phyloP scores from a whole-genome alignment of 768 basidiomycete species.

The Phaeolepiota aurea region DNA sequence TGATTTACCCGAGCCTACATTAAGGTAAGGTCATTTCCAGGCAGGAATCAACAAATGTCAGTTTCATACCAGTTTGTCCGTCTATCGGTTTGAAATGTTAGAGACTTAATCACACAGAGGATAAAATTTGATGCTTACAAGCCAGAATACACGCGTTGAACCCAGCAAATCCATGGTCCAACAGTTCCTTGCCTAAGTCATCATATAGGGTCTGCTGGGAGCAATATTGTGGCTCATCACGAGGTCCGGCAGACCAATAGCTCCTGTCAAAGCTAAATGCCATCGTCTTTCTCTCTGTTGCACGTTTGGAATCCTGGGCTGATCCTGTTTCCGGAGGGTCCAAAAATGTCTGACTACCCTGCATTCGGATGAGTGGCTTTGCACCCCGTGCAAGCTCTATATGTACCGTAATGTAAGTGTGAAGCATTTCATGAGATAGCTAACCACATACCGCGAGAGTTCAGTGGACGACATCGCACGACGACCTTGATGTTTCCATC shows the following conservation, averaged over 20 bases:
- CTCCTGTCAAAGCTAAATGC: conserved; percentile 94
- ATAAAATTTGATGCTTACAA: conserved; percentile 55
- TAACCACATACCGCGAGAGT: conserved; percentile 67
- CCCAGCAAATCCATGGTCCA: conserved; percentile 93
- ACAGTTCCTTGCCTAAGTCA: conserved; percentile 87
- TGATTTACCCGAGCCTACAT: conserved; percentile 80
- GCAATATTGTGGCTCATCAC: conserved; percentile 86
- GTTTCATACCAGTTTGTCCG: conserved; percentile 77
- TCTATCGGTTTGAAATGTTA: too few species aligned
- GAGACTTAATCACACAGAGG: too few species aligned
- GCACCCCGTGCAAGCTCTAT: conserved; percentile 90
- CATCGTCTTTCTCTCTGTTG: conserved; percentile 86
- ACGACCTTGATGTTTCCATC: conserved; percentile 91
- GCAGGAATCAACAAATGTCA: neutral
- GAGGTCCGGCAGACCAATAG: conserved; percentile 68
- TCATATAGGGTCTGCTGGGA: conserved; percentile 93
- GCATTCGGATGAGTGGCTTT: conserved; percentile 90
- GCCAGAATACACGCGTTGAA: conserved; percentile 99
- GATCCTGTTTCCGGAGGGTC: conserved; percentile 82
- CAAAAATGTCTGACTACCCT: conserved; percentile 86
- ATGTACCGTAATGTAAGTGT: neutral
- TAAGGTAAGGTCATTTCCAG: conserved; percentile 2
- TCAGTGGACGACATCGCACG: conserved; percentile 94
- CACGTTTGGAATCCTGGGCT: conserved; percentile 63
- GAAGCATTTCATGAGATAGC: neutral